Evolutionary conservation across 2,329 filamentous ascomycete species (phyloP).

Genomic region (Aspergillus vadensis): DNA sequence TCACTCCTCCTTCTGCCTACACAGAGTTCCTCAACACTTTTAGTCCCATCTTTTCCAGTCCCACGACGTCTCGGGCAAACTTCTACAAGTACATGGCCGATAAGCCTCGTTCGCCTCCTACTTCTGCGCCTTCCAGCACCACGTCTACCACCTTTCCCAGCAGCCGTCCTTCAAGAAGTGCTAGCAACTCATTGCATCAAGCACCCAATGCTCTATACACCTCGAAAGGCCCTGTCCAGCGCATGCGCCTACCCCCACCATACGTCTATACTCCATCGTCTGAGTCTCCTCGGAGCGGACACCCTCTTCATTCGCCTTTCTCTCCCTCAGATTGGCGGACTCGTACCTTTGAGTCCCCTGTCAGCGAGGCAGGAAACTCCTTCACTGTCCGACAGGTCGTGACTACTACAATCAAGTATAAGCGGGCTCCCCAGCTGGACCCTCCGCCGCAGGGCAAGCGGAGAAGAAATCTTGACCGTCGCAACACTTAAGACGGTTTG

Average conservation of each 20-base stretch:
- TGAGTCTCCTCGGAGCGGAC: constrained; percentile 64
- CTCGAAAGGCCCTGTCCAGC: constrained; percentile 41
- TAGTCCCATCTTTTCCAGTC: constrained; percentile 69
- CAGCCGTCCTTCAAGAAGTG: too few relatives aligned
- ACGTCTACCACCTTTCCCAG: constrained; percentile 43
- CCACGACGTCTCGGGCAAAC: constrained; percentile 59
- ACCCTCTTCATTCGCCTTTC: constrained; percentile 17
- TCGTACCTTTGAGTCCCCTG: constrained; percentile 60
- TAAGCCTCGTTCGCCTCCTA: constrained; percentile 32
- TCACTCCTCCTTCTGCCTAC: constrained; percentile 86
- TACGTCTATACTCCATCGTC: constrained; percentile 66
- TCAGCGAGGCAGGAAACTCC: constrained; percentile 59
- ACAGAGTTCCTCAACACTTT: constrained; percentile 87
- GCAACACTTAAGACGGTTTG: neutral
- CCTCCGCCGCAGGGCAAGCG: constrained; percentile 90
- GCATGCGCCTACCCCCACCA: constrained; percentile 75
- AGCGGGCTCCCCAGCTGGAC: constrained; percentile 67
- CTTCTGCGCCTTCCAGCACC: constrained; percentile 41
- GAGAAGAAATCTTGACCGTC: constrained; percentile 58
- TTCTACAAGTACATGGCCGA: constrained; percentile 47
- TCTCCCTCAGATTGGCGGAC: constrained; percentile 74
- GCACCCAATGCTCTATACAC: too few relatives aligned
- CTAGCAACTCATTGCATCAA: too few relatives aligned
- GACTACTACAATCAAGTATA: constrained; percentile 88
- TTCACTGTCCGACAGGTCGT: constrained; percentile 82